Base-by-base conservation (phyloP, 345 rosid genomes). In the Crucihimalaya himalaica region DNA sequence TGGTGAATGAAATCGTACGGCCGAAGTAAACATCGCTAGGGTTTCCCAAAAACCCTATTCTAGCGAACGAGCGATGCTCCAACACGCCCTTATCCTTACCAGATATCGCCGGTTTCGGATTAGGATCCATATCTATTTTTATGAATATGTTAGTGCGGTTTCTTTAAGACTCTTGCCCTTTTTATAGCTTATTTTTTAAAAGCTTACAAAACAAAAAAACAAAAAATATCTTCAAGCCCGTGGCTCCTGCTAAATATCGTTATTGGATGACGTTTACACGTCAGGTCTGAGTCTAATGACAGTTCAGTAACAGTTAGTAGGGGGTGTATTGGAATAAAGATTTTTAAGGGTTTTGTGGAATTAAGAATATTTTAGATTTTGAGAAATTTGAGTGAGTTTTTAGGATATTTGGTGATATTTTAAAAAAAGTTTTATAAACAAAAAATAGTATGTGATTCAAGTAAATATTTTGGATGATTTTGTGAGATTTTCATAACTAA, bases 21-120 rank as follows among this genome's bases (percentile, higher is more conserved):
- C 94, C 92, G 32, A 74, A 80, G 77, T 90, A 90, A 25, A 90
- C 90, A 57, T 88, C 92, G 58, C 97, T 90, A 2, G 97, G 97
- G 63, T 90, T 90, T 8, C 93, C 93, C 10, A 88, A 63, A 11
- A 90, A 70, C 1, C 93, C 92, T 6, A 88, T 81, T 21, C 94
- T 80, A 5, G 97, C 97, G 54, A 82, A 78, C 4, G 83, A 81
- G 46, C 79, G 84, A 76, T 84, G 92, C 80, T 85, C 83, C 29
- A 85, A 76, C 39, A 16, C 62, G 0, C 40, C 14, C 40, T 37
- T 37, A 11, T 37, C 40, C 40, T 43, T 35, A 5, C 15, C 34
- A 2, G 46, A 58, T 23, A 4, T 19, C 15, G 21, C 8, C 5
- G 45, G 16, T 34, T 51, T 58, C 8, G 21, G 43, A 59, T 15